phyloP scores from a whole-genome alignment of 768 basidiomycete genomes.

The Leccinum disarticulatum region DNA sequence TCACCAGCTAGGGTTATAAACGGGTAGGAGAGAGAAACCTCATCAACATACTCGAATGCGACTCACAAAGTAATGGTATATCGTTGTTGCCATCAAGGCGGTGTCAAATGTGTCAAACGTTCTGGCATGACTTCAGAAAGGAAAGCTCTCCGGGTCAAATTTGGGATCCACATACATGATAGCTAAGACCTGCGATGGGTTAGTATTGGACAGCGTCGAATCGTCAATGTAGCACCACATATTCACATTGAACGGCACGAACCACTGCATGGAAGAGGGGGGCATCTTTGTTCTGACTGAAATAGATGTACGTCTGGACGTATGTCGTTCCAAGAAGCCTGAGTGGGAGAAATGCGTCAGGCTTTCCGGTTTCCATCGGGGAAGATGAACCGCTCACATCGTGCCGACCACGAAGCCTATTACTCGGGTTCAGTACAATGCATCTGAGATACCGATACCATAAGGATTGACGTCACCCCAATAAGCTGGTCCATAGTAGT shows the following conservation, averaged over 20 bases:
- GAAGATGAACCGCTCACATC: constrained; percentile 1
- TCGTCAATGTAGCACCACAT: background rate
- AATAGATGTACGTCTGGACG: constrained; percentile 8
- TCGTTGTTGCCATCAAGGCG: background rate
- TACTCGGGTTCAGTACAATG: background rate
- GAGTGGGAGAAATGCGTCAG: background rate
- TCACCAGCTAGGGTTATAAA: background rate
- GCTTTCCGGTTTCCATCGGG: background rate
- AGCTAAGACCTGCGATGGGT: background rate
- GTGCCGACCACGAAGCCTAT: constrained; percentile 12
- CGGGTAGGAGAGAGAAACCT: background rate
- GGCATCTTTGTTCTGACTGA: background rate
- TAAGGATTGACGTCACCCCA: constrained; percentile 2
- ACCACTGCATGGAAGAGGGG: constrained; percentile 6
- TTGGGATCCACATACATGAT: background rate
- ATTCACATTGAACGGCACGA: background rate
- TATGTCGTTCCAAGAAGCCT: constrained; percentile 10
- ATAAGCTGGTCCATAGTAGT: background rate
- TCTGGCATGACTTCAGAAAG: background rate
- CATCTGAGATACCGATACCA: background rate
- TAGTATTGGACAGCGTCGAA: background rate
- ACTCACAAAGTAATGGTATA: constrained; percentile 6
- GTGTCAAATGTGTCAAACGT: background rate
- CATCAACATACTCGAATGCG: background rate
- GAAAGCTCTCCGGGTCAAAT: background rate